Conservation (phyloP, 305 asterid species). For the Fraxinus baroniana region DNA sequence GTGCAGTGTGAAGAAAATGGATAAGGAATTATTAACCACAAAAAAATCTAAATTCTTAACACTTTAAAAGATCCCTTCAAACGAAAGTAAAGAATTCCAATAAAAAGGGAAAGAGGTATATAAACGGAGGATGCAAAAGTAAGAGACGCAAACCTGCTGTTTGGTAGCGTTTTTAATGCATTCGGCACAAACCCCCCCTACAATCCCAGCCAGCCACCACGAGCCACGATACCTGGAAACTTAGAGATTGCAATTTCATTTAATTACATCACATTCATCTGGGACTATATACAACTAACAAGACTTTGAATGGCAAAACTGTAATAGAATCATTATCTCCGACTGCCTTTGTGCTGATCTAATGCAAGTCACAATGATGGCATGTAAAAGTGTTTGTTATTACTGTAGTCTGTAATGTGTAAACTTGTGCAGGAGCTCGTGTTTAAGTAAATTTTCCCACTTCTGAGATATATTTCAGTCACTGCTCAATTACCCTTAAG, state of each 20-base stretch:
- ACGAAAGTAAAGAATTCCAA: background rate
- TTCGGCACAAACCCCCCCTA: slow-evolving; percentile 84
- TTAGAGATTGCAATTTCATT: background rate
- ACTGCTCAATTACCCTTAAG: too few species aligned
- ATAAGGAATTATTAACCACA: background rate
- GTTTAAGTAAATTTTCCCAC: too few species aligned
- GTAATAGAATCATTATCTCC: background rate
- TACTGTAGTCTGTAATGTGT: background rate
- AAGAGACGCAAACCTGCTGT: slow-evolving; percentile 69
- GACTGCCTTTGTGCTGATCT: background rate
- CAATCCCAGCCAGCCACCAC: slow-evolving; percentile 73
- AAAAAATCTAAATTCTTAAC: background rate
- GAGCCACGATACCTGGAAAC: slow-evolving; percentile 50
- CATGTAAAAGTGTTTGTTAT: background rate
- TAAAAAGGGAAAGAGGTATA: too few species aligned
- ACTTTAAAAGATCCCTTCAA: too few species aligned
- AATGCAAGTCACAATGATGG: background rate
- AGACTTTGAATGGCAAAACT: background rate
- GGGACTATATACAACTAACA: background rate
- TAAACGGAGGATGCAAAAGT: background rate
- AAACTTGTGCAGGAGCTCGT: too few species aligned
- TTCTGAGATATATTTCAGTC: too few species aligned
- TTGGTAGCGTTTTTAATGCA: slow-evolving; percentile 77
- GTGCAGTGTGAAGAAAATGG: slow-evolving; percentile 34
- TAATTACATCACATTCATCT: background rate